Evolutionary conservation across 2,329 filamentous ascomycete species (phyloP).

Genomic region (Ilyonectria sp.): DNA sequence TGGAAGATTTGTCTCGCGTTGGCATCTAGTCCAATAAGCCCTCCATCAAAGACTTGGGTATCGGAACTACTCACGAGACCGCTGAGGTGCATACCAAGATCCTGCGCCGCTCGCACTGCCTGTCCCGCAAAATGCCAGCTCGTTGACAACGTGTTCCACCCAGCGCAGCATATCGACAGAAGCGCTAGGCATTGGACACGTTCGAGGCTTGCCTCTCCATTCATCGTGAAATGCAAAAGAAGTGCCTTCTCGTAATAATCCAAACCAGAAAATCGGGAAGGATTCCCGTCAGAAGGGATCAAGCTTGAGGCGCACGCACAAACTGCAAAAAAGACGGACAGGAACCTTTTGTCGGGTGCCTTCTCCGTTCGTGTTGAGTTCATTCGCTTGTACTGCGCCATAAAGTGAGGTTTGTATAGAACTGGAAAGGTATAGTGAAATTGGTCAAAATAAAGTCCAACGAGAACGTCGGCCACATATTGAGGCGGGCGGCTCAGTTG

Average conservation of each 20-base stretch:
- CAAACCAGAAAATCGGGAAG: slow-evolving; percentile 45
- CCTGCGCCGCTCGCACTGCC: slow-evolving; percentile 47
- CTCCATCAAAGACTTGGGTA: not conserved
- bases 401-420: slow-evolving; percentile 47
- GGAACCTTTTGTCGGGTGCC: slow-evolving; percentile 38
- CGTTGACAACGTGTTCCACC: slow-evolving; percentile 50
- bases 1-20: not conserved
- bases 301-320: slow-evolving; percentile 50
- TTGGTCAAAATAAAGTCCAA: slow-evolving; percentile 49
- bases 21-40: not conserved
- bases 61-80: slow-evolving; percentile 32
- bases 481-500: slow-evolving; percentile 46
- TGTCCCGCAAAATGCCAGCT: slow-evolving; percentile 49
- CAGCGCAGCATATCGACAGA: slow-evolving; percentile 48
- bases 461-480: slow-evolving; percentile 48
- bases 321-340: slow-evolving; percentile 49
- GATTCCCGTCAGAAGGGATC: slow-evolving; percentile 32
- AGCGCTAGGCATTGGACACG: slow-evolving; percentile 49
- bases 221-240: slow-evolving; percentile 32
- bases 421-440: slow-evolving; percentile 50
- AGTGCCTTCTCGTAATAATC: slow-evolving; percentile 39
- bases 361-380: slow-evolving; percentile 15
- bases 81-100: slow-evolving; percentile 48
- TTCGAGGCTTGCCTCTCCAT: slow-evolving; percentile 48
- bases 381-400: slow-evolving; percentile 41